Evolutionary conservation across 2,329 filamentous ascomycete genomes (phyloP), one percentile per base, ranked within the genome.

Genomic region (Aphanoascus verrucosus): DNA sequence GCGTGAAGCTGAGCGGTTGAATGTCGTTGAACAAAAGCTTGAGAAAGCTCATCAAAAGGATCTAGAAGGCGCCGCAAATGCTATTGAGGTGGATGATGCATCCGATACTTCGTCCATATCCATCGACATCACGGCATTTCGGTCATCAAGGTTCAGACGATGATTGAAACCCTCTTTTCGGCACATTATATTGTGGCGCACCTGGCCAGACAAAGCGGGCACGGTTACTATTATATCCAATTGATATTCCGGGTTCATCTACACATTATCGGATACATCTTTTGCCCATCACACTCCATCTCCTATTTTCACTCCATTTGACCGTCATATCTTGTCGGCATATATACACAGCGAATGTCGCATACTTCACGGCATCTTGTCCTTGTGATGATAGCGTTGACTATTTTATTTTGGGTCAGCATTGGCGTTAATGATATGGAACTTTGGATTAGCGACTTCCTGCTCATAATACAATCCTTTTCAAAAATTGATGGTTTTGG

Each of bases 11-110:
- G 7, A 28, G 23, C 3, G 23, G 23, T 7, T 28, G 23, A 28
- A 7, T 7, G 23, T 28, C 23, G 23, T 28, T 7, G 52, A 52
- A 47, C 23, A 45, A 49, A 44, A 44, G 19, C 12, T 32, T 51
- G 46, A 49, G 40, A 49, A 38, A 38, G 20, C 19, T 28, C 32
- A 32, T 37, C 41, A 34, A 5, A 59, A 62, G 14, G 61, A 53
- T 14, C 55, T 56, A 32, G 53, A 62, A 9, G 56, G 55, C 5
- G 12, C 48, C 11, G 40, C 54, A 9, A 62, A 58, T 28, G 49
- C 61, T 50, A 69, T 69, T 31, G 67, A 69, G 54, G 67, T 69
- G 7, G 67, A 69, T 53, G 67, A 69, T 51, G 57, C 57, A 28
- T 64, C 63, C 4, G 65, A 65, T n/a, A 58, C 60, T 6, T 66